These are phyloP conservation scores for Arxiozyma slooffiae DNA, from an alignment of 1,139 yeast genomes.

Conservation along the genomic window DNA sequence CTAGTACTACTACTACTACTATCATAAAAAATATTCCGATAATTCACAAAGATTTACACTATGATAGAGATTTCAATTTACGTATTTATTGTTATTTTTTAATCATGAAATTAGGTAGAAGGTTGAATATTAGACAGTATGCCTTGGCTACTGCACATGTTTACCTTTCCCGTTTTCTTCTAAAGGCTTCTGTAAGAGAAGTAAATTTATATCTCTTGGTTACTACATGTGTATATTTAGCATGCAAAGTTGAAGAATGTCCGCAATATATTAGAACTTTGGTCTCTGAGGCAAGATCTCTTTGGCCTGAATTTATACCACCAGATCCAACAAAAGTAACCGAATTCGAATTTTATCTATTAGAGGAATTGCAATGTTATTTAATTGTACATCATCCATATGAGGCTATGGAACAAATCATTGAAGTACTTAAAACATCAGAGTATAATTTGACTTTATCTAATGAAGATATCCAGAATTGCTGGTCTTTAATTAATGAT, in stretches of 20 bases:
- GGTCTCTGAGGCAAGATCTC: slow-evolving; percentile 70
- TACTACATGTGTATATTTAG: slow-evolving; percentile 78
- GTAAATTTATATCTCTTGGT: slow-evolving; percentile 71
- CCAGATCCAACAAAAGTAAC: slow-evolving; percentile 90
- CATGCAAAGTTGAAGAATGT: slow-evolving; percentile 89
- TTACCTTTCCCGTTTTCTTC: slow-evolving; percentile 63
- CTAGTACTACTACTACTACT: slow-evolving; percentile 27
- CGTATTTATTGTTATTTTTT: slow-evolving; percentile 61
- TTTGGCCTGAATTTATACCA: slow-evolving; percentile 94
- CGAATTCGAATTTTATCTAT: slow-evolving; percentile 86
- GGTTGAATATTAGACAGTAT: slow-evolving; percentile 67
- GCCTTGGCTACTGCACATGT: slow-evolving; percentile 86
- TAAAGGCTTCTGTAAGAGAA: slow-evolving; percentile 66
- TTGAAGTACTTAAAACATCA: slow-evolving; percentile 35
- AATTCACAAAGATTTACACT: slow-evolving; percentile 37
- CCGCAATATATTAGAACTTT: slow-evolving; percentile 87
- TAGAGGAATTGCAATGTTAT: slow-evolving; percentile 79
- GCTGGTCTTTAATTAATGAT: slow-evolving; percentile 88
- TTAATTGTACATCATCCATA: slow-evolving; percentile 86
- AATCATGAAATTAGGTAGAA: slow-evolving; percentile 65
- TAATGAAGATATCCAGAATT: slow-evolving; percentile 66
- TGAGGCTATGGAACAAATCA: slow-evolving; percentile 55
- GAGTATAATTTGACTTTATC: slow-evolving; percentile 27
- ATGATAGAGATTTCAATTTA: slow-evolving; percentile 47
- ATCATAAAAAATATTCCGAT: slow-evolving; percentile 35